Conservation (phyloP, 2,329 filamentous ascomycete genomes). For the Trichoderma sp. region DNA sequence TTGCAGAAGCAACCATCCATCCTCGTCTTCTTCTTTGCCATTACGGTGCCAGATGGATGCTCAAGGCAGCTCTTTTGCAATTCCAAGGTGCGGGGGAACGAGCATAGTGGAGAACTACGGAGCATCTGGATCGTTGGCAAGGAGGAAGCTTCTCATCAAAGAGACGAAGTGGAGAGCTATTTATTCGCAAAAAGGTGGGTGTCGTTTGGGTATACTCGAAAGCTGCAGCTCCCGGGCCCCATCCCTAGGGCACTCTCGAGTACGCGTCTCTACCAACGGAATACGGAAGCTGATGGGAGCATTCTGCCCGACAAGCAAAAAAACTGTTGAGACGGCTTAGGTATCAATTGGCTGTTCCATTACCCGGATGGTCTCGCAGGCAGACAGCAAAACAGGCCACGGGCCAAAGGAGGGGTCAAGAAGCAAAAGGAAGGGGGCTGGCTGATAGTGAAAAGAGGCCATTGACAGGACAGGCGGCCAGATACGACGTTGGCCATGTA, state of each 20-base stretch:
- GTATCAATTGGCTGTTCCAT: constrained; percentile 2
- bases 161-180: neutral
- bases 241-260: neutral
- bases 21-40: neutral
- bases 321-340: constrained; percentile 4
- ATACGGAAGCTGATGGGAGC: neutral
- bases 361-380: constrained; percentile 8
- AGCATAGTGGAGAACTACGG: constrained; percentile 1
- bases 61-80: neutral
- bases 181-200: neutral
- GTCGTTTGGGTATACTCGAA: neutral
- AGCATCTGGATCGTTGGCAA: constrained; percentile 9
- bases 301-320: constrained; percentile 1
- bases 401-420: neutral
- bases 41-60: neutral
- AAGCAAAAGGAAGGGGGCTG: neutral
- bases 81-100: neutral
- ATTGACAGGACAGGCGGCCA: neutral
- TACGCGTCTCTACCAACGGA: neutral
- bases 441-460: constrained; percentile 2
- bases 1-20: neutral
- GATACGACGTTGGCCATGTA: constrained; percentile 9
- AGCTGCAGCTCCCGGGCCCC: constrained; percentile 1
- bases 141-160: neutral
- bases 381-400: neutral